Evolutionary conservation across 2,329 filamentous ascomycete species (phyloP).

Genomic region (Apiospora hydei): DNA sequence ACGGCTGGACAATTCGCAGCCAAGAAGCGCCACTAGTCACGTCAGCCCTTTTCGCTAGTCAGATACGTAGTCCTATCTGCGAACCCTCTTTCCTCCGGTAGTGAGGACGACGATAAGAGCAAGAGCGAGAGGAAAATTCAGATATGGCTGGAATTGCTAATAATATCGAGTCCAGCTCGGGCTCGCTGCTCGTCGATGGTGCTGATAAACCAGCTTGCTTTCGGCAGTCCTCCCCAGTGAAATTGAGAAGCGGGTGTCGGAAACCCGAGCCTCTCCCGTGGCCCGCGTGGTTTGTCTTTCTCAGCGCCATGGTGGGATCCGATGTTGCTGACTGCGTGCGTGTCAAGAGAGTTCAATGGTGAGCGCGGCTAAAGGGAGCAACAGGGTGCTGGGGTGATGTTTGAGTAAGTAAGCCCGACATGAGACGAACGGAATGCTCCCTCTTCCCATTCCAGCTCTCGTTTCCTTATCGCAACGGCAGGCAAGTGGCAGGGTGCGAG

Average conservation of each 20-base stretch:
- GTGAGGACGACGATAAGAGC: neutral
- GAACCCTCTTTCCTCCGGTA: neutral
- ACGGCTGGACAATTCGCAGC: neutral
- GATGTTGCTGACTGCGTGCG: neutral
- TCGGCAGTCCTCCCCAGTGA: neutral
- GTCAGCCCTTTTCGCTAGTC: neutral
- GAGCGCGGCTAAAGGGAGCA: neutral
- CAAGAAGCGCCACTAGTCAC: slow-evolving; percentile 4
- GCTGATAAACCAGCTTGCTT: neutral
- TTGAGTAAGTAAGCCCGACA: neutral
- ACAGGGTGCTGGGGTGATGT: neutral
- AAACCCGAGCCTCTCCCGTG: neutral
- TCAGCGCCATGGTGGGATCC: neutral
- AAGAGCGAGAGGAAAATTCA: too few species aligned
- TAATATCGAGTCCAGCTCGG: neutral
- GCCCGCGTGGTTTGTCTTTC: neutral
- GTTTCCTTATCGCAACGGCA: slow-evolving; percentile 2
- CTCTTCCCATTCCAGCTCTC: neutral
- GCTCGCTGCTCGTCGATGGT: neutral
- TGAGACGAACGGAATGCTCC: neutral
- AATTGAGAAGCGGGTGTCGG: neutral
- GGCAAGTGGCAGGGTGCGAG: neutral
- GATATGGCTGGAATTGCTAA: too few species aligned
- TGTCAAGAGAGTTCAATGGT: neutral
- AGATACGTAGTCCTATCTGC: neutral